Evolutionary conservation across 371 early-diverging fungal genomes (phyloP).

Genomic region (Parasitella parasitica): DNA sequence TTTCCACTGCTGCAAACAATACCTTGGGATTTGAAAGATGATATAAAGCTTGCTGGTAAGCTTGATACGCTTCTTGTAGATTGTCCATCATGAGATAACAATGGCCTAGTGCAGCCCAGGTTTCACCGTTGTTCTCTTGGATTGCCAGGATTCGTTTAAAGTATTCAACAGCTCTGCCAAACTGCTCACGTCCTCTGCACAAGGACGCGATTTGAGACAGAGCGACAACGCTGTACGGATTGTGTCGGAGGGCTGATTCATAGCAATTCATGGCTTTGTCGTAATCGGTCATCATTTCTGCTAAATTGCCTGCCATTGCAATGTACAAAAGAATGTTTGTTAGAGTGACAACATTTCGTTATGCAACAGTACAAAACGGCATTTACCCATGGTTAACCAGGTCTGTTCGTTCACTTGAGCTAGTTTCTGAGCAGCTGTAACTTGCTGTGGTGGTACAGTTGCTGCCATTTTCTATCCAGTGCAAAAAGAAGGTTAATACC

Average conservation of each 20-base stretch:
- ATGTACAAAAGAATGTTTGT: neutral
- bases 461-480: constrained; percentile 17
- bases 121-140: constrained; percentile 81
- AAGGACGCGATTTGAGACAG: constrained; percentile 72
- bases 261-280: constrained; percentile 83
- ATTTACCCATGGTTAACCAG: constrained; percentile 75
- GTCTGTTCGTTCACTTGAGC: constrained; percentile 67
- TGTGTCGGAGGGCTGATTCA: constrained; percentile 85
- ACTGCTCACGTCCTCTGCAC: constrained; percentile 68
- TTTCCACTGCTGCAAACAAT: constrained; percentile 26
- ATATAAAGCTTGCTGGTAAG: constrained; percentile 31
- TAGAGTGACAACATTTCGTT: neutral
- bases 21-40: constrained; percentile 80
- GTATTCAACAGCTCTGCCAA: constrained; percentile 40
- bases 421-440: constrained; percentile 58
- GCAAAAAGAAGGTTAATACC: neutral
- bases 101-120: constrained; percentile 92
- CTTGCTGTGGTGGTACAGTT: constrained; percentile 30
- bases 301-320: constrained; percentile 49
- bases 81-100: constrained; percentile 94
- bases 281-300: constrained; percentile 74
- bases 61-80: constrained; percentile 82
- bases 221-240: constrained; percentile 81
- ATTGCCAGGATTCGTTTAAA: constrained; percentile 71
- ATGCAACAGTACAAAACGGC: neutral